phyloP scores from a whole-genome alignment of 2,329 filamentous ascomycete species.

The Colletotrichum aenigma region DNA sequence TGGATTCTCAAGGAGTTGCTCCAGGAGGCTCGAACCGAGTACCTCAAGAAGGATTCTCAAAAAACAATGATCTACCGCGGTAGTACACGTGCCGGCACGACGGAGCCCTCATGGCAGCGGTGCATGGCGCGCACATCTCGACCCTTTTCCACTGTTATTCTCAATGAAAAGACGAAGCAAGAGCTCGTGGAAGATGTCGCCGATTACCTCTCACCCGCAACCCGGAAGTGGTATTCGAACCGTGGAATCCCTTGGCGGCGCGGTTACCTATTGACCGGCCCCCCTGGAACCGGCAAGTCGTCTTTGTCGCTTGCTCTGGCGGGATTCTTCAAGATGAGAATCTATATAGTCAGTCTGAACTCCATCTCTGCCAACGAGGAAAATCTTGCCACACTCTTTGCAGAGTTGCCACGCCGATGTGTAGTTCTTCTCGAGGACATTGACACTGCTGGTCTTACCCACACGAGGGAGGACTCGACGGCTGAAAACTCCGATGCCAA shows the following conservation, averaged over 20 bases:
- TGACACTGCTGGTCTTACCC: slow-evolving; percentile 72
- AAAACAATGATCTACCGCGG: slow-evolving; percentile 72
- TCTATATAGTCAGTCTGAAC: slow-evolving; percentile 75
- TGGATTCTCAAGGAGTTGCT: slow-evolving; percentile 66
- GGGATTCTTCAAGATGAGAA: slow-evolving; percentile 71
- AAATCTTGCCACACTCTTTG: slow-evolving; percentile 66
- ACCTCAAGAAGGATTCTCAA: slow-evolving; percentile 61
- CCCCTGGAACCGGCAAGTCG: slow-evolving; percentile 81
- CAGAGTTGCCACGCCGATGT: slow-evolving; percentile 70
- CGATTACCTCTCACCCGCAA: slow-evolving; percentile 67
- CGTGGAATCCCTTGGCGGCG: slow-evolving; percentile 85
- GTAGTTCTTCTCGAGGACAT: slow-evolving; percentile 80
- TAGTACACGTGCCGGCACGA: slow-evolving; percentile 40
- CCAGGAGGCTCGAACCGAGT: slow-evolving; percentile 58
- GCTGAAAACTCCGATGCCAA: slow-evolving; percentile 10
- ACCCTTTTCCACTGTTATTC: slow-evolving; percentile 69
- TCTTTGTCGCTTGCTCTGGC: slow-evolving; percentile 73
- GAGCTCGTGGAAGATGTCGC: slow-evolving; percentile 64
- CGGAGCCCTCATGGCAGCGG: slow-evolving; percentile 61
- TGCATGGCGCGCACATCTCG: slow-evolving; percentile 65
- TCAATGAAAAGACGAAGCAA: slow-evolving; percentile 64
- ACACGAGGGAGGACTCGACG: slow-evolving; percentile 50
- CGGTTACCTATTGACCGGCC: slow-evolving; percentile 82
- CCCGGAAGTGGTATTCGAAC: slow-evolving; percentile 80
- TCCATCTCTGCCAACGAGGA: slow-evolving; percentile 69